Base-by-base conservation (phyloP, 2,329 filamentous ascomycete species). In the Fusarium equiseti region DNA sequence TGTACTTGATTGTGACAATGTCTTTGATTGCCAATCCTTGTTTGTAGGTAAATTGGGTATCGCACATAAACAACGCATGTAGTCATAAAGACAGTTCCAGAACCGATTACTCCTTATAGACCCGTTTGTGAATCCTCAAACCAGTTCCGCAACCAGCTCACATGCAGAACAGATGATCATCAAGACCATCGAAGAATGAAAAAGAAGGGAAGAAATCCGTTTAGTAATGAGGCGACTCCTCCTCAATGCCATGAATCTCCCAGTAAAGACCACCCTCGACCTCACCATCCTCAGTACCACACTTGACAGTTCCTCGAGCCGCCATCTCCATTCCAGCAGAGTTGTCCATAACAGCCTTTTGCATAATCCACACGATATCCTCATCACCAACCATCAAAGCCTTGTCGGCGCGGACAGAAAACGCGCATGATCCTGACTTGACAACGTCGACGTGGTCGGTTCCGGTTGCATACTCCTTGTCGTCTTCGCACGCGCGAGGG, bases 361-460 rank as follows among this genome's bases (percentile, higher is more conserved):
- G 45, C 42, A 73, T 48, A 20, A 73, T 61, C 51, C 49, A 68
- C 20, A 68, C 59, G 8, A 73, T 58, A 11, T 73, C 70, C 8
- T 63, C 66, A 12, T 73, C 59, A 8, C 70, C 70, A 15, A 73
- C 27, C 20, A 44, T 56, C 8, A 70, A n/a, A 26, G 31, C 68
- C 44, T 49, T 55, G 22, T 57, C 53, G 18, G 77, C 71, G 45
- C 76, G 70, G 43, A 79, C 73, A 26, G 71, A 70, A 38, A 79
- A 68, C 10, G 71, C 60, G 63, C 77, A 79, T 18, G 72, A 73
- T n/a, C 61, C 70, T 7, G 68, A 67, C 35, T 71, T 71, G 49
- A 79, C 62, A 22, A 79, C 58, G 29, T 75, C 67, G 45, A 76
- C 66, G 24, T 70, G 73, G 5, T 63, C 63, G 38, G 57, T 43